These are phyloP conservation scores for Ceratopteris richardii DNA, from an alignment of 75 land plant species.

Conservation along the genomic window DNA sequence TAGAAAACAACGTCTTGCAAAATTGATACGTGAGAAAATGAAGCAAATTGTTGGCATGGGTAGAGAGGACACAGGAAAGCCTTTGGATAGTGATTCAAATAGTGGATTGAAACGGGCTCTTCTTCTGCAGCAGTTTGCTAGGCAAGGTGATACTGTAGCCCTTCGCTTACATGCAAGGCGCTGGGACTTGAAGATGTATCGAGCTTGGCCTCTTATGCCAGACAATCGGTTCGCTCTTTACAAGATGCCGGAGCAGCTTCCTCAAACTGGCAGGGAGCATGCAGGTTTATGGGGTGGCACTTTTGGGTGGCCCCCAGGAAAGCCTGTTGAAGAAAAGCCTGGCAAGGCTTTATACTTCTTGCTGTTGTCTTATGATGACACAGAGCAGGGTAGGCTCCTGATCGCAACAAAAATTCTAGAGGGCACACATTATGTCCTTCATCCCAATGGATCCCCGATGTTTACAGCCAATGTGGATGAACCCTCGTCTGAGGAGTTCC, in stretches of 20 bases:
- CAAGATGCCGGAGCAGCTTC: slow-evolving; percentile 59
- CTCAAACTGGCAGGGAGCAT: slow-evolving; percentile 49
- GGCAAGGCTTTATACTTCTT: slow-evolving; percentile 85
- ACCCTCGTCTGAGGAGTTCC: slow-evolving; percentile 52
- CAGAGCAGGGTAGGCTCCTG: slow-evolving; percentile 39
- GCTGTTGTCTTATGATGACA: slow-evolving; percentile 74
- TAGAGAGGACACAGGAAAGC: slow-evolving; percentile 19
- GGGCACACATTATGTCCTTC: slow-evolving; percentile 90
- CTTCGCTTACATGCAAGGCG: slow-evolving; percentile 47
- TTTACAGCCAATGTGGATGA: slow-evolving; percentile 67
- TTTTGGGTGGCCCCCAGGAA: slow-evolving; percentile 97
- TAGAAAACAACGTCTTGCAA: slow-evolving; percentile 40
- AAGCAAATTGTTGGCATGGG: slow-evolving; percentile 54
- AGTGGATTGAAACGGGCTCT: slow-evolving; percentile 30
- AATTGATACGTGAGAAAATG: slow-evolving; percentile 37
- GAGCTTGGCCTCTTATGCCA: slow-evolving; percentile 89
- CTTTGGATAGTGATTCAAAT: slow-evolving; percentile 23
- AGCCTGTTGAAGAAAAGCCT: slow-evolving; percentile 64
- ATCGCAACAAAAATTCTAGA: slow-evolving; percentile 90
- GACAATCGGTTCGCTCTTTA: slow-evolving; percentile 81
- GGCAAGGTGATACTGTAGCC: slow-evolving; percentile 45
- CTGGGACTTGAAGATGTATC: slow-evolving; percentile 53
- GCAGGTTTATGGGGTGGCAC: slow-evolving; percentile 97
- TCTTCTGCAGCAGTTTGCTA: slow-evolving; percentile 58
- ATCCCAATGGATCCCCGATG: slow-evolving; percentile 97